Evolutionary conservation across 2,329 filamentous ascomycete genomes (phyloP).

Genomic region (Paecilomyces sp.): DNA sequence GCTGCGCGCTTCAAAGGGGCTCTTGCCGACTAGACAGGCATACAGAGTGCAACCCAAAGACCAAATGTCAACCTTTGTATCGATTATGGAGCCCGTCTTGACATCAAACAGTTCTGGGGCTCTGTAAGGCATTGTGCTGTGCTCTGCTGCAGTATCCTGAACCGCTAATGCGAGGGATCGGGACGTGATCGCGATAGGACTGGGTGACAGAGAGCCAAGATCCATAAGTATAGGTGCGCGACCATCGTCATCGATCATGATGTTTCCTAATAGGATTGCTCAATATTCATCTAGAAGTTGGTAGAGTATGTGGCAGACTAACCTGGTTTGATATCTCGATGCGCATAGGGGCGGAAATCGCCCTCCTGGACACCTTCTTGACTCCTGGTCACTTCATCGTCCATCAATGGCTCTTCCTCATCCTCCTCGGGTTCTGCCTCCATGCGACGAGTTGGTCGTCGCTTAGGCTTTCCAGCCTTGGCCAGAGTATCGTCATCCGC

Average conservation of each 20-base stretch:
- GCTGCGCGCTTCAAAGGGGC: conserved; percentile 88
- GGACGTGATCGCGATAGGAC: conserved; percentile 82
- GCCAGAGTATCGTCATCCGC: conserved; percentile 42
- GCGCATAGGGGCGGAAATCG: conserved; percentile 73
- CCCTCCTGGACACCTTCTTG: conserved; percentile 63
- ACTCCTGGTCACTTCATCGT: conserved; percentile 61
- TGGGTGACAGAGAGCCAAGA: conserved; percentile 80
- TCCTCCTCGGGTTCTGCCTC: conserved; percentile 40
- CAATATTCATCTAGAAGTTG: neutral
- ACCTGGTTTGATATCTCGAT: conserved; percentile 97
- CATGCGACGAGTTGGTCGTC: conserved; percentile 37
- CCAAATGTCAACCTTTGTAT: conserved; percentile 98
- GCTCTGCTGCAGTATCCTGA: conserved; percentile 90
- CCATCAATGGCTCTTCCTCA: conserved; percentile 77
- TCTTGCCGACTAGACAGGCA: conserved; percentile 92
- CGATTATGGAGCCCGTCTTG: conserved; percentile 82
- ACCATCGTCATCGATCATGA: conserved; percentile 95
- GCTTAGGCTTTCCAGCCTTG: conserved; percentile 30
- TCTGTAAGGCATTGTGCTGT: conserved; percentile 97
- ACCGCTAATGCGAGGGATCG: conserved; percentile 84
- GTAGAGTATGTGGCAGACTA: conserved; percentile 20
- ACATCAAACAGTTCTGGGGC: conserved; percentile 97
- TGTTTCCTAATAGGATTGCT: conserved; percentile 56
- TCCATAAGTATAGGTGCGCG: conserved; percentile 93
- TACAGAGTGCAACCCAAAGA: conserved; percentile 95